Conservation (phyloP, 305 asterid species). For the Solanum hybrid region DNA sequence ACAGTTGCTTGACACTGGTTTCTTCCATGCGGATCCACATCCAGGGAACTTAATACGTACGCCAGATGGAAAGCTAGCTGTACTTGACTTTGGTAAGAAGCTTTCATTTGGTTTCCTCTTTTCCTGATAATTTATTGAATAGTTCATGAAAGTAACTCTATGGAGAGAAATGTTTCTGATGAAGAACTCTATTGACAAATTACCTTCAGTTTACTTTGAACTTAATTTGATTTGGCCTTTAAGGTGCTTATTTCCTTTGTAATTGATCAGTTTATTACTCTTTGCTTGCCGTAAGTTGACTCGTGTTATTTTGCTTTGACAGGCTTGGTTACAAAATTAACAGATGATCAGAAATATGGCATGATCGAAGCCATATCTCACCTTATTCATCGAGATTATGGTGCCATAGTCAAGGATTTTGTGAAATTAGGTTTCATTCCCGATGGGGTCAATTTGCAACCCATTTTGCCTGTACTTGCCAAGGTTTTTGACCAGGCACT, state of each 20-base stretch:
- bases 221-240: background rate
- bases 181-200: background rate
- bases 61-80: slow-evolving; percentile 93
- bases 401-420: slow-evolving; percentile 91
- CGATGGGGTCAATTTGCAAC: slow-evolving; percentile 89
- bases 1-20: slow-evolving; percentile 97
- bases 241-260: background rate
- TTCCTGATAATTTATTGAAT: background rate
- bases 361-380: slow-evolving; percentile 99
- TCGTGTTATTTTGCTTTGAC: slow-evolving; percentile 19
- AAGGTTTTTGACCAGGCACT: slow-evolving; percentile 99
- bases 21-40: slow-evolving; percentile 99
- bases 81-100: slow-evolving; percentile 83
- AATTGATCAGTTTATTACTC: background rate
- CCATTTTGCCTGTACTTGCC: slow-evolving; percentile 92
- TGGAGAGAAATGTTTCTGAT: background rate
- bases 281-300: background rate
- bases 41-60: slow-evolving; percentile 96
- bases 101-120: background rate
- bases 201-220: background rate
- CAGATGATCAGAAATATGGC: slow-evolving; percentile 95
- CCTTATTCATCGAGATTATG: slow-evolving; percentile 93
- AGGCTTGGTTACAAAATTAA: slow-evolving; percentile 90
- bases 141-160: background rate
- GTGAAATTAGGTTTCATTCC: slow-evolving; percentile 87